Evolutionary conservation across 768 basidiomycete species (phyloP).

Genomic region (Leccinellum albellum): DNA sequence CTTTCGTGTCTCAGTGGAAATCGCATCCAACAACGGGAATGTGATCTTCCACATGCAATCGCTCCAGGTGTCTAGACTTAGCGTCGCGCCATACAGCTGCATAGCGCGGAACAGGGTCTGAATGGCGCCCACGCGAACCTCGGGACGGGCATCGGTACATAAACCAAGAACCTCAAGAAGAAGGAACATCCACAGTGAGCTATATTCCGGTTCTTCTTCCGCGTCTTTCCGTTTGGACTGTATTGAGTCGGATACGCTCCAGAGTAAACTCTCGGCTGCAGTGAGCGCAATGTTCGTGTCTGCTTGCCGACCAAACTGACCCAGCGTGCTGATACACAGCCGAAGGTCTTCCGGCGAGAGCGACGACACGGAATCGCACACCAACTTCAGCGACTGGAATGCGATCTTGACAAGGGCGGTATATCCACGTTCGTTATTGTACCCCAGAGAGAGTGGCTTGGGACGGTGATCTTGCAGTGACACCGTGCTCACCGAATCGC

Average conservation of each 20-base stretch:
- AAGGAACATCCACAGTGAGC: constrained; percentile 91
- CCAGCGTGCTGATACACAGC: constrained; percentile 85
- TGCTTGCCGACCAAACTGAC: constrained; percentile 85
- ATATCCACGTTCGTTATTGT: constrained; percentile 65
- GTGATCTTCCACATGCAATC: constrained; percentile 89
- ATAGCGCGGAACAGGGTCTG: constrained; percentile 93
- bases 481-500: constrained; percentile 42
- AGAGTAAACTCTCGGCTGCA: constrained; percentile 86
- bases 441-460: constrained; percentile 49
- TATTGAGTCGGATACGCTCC: constrained; percentile 95
- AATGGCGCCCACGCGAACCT: constrained; percentile 90
- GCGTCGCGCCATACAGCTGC: constrained; percentile 86
- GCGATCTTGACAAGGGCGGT: constrained; percentile 82
- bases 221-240: constrained; percentile 72
- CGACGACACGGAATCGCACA: constrained; percentile 87
- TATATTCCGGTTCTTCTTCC: constrained; percentile 67
- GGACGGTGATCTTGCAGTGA: constrained; percentile 39
- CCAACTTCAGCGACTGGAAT: constrained; percentile 89
- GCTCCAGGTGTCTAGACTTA: constrained; percentile 83
- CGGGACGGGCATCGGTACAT: constrained; percentile 76
- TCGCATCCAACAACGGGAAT: constrained; percentile 77
- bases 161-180: constrained; percentile 79
- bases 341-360: constrained; percentile 79
- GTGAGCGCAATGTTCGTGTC: constrained; percentile 97
- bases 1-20: constrained; percentile 54